Evolutionary conservation across 106 monocot genomes (phyloP).

Genomic region (Phalaenopsis aphrodite): DNA sequence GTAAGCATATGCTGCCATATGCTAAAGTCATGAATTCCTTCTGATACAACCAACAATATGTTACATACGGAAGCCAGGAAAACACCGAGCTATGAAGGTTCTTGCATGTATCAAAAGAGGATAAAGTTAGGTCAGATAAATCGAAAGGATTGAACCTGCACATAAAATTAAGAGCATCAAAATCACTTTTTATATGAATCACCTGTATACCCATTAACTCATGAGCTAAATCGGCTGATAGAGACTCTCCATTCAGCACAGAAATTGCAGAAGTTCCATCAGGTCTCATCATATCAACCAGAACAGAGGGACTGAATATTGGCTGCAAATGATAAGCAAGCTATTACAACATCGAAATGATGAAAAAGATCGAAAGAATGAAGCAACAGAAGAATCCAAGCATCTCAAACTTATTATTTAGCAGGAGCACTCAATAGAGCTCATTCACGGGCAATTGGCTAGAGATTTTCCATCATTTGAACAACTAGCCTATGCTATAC

Average conservation of each 20-base stretch:
- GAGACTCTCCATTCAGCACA: constrained; percentile 60
- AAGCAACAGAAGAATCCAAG: neutral
- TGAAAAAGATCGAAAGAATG: neutral
- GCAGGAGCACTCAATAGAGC: neutral
- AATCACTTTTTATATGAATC: constrained; percentile 9
- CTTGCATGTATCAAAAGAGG: constrained; percentile 52
- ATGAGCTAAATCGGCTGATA: constrained; percentile 83
- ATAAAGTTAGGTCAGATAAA: constrained; percentile 20
- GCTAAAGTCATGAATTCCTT: constrained; percentile 70
- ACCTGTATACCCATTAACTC: constrained; percentile 96
- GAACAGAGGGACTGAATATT: constrained; percentile 73
- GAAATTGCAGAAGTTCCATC: constrained; percentile 85
- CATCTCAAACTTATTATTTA: neutral
- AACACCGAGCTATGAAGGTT: constrained; percentile 68
- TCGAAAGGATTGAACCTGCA: neutral
- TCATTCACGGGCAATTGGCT: neutral
- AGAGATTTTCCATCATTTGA: neutral
- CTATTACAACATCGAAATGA: neutral
- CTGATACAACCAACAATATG: constrained; percentile 74
- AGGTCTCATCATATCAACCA: constrained; percentile 88
- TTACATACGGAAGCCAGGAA: constrained; percentile 93
- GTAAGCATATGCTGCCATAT: constrained; percentile 87
- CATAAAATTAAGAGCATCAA: neutral
- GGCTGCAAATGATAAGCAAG: constrained; percentile 48
- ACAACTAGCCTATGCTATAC: neutral